Evolutionary conservation across 441 rosid species (phyloP).

Genomic region (Melastoma candidum): DNA sequence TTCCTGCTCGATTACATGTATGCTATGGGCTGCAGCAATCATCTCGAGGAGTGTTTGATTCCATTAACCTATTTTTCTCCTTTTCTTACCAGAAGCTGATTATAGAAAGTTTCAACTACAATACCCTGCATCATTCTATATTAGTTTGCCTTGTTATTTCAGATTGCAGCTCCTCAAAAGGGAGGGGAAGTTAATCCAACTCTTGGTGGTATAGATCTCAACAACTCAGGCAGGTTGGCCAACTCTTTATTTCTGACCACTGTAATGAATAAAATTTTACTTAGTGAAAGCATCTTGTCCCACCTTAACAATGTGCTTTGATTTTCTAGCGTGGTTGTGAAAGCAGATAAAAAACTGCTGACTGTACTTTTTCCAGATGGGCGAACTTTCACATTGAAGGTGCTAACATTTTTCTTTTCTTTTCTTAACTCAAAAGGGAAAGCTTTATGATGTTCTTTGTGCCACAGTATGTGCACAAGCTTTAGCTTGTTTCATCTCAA

Average conservation of each 20-base stretch:
- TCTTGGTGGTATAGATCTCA: slow-evolving; percentile 99
- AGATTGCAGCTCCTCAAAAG: slow-evolving; percentile 75
- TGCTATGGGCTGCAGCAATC: too few species aligned
- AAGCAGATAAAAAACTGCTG: slow-evolving; percentile 90
- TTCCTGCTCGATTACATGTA: too few species aligned
- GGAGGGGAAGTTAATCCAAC: slow-evolving; percentile 94
- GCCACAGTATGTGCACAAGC: too few species aligned
- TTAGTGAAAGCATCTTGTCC: slow-evolving; percentile 18
- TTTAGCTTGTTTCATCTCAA: too few species aligned
- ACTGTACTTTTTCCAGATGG: slow-evolving; percentile 97
- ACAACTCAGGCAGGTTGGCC: slow-evolving; percentile 99
- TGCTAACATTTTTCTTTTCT: slow-evolving; percentile 19
- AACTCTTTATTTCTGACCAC: slow-evolving; percentile 24
- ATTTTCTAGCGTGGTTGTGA: slow-evolving; percentile 78
- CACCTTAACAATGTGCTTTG: slow-evolving; percentile 14
- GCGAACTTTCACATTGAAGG: slow-evolving; percentile 97
- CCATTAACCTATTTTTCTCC: too few species aligned
- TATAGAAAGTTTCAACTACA: too few species aligned
- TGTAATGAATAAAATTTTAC: slow-evolving; percentile 14
- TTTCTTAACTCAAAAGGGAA: too few species aligned
- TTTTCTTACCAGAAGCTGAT: too few species aligned
- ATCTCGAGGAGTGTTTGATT: too few species aligned
- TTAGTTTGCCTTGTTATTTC: slow-evolving; percentile 22
- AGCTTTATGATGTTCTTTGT: too few species aligned
- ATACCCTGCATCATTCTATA: slow-evolving; percentile 16